Conservation (phyloP, 1,284 basidiomycete genomes). For the Marasmius sp. region DNA sequence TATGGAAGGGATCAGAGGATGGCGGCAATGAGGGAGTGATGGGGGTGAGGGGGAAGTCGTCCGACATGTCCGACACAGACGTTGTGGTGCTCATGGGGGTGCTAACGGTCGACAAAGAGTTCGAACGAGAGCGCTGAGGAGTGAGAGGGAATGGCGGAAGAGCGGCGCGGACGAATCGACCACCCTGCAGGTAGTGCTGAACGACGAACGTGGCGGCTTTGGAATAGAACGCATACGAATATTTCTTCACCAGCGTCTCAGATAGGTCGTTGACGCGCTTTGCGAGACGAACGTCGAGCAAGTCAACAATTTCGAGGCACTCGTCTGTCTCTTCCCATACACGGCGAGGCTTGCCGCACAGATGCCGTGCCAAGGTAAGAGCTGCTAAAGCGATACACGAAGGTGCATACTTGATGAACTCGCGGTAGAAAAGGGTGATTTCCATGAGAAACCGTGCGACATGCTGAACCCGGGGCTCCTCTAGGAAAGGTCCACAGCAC, state of each 20-base stretch:
- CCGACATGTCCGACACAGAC: slow-evolving; percentile 70
- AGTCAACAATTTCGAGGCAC: slow-evolving; percentile 76
- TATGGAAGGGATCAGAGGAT: slow-evolving; percentile 56
- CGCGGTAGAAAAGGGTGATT: slow-evolving; percentile 94
- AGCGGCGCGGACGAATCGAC: slow-evolving; percentile 58
- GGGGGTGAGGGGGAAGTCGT: slow-evolving; percentile 80
- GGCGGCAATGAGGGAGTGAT: slow-evolving; percentile 54
- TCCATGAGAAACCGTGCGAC: slow-evolving; percentile 98
- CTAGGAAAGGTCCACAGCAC: slow-evolving; percentile 69
- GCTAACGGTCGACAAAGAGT: slow-evolving; percentile 45
- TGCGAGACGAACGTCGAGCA: slow-evolving; percentile 83
- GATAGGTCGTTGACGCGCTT: slow-evolving; percentile 89
- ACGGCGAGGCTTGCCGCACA: slow-evolving; percentile 77
- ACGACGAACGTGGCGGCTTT: slow-evolving; percentile 91
- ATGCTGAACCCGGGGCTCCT: slow-evolving; percentile 89
- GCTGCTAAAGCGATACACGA: slow-evolving; percentile 88
- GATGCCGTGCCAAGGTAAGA: slow-evolving; percentile 85
- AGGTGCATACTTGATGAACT: slow-evolving; percentile 86
- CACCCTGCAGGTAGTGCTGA: slow-evolving; percentile 87
- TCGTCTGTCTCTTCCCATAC: slow-evolving; percentile 80
- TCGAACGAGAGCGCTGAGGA: slow-evolving; percentile 57
- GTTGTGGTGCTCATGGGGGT: slow-evolving; percentile 75
- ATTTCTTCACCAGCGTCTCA: slow-evolving; percentile 95
- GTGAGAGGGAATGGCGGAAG: slow-evolving; percentile 65
- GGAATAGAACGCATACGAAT: slow-evolving; percentile 92